phyloP scores from a whole-genome alignment of 164 flowering plant genomes.

The Aristolochia contorta region DNA sequence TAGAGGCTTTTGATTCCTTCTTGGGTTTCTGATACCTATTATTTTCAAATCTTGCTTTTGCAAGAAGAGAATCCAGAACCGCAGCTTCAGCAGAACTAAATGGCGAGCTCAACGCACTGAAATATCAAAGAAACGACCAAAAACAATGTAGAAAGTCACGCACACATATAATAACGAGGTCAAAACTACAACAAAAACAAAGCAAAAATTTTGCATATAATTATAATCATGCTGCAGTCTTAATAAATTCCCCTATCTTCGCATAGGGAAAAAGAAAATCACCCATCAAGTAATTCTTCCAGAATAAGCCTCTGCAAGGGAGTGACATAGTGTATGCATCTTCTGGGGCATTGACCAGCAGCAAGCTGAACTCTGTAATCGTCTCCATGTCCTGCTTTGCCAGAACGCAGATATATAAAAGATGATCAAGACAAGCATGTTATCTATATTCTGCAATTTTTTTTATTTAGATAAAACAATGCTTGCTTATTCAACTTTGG shows the following conservation, averaged over 20 bases:
- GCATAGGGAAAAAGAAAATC: neutral
- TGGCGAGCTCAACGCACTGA: conserved; percentile 50
- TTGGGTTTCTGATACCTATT: conserved; percentile 72
- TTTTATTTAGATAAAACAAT: no score
- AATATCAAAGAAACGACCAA: neutral
- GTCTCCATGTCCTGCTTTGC: conserved; percentile 45
- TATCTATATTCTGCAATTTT: no score
- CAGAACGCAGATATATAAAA: neutral
- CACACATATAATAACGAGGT: neutral
- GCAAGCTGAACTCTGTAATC: conserved; percentile 76
- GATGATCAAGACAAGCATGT: no score
- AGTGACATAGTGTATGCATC: conserved; percentile 84
- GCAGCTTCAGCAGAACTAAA: conserved; percentile 62
- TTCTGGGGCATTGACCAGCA: conserved; percentile 89
- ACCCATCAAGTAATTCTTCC: conserved; percentile 87
- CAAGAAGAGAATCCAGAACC: conserved; percentile 64
- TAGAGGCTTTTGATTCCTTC: conserved; percentile 43
- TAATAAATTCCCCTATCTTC: neutral
- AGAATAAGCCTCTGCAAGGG: conserved; percentile 77
- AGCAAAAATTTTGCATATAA: neutral
- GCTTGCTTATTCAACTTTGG: no score
- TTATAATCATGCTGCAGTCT: neutral
- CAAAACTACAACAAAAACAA: no score
- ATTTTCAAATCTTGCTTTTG: conserved; percentile 75
- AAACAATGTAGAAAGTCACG: neutral